A percentile compares a stretch with the other conserved stretches of the same genome.
phyloP scores from a whole-genome alignment of 2,329 filamentous ascomycete genomes.

The Hypoxylon sp. region DNA sequence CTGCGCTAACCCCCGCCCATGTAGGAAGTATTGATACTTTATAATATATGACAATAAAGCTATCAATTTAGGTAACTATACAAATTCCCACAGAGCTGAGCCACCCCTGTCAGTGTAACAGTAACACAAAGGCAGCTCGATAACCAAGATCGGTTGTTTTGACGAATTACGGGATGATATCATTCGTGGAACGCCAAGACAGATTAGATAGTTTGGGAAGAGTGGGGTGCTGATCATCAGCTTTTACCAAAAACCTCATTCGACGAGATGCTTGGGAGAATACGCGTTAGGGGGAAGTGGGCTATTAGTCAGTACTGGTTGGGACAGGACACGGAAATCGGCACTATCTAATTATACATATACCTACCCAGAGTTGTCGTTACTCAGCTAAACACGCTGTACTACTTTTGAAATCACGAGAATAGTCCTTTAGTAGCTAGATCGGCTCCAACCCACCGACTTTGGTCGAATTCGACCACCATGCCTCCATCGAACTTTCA shows the following conservation, averaged over 20 bases:
- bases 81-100: constrained; percentile 15
- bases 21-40: constrained; percentile 30
- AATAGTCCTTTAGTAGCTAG: not conserved
- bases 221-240: constrained; percentile 26
- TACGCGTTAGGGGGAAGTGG: not conserved
- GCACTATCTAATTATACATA: not conserved
- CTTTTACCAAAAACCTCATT: constrained; percentile 18
- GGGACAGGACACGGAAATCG: constrained; percentile 2
- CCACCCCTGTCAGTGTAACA: constrained; percentile 36
- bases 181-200: constrained; percentile 40
- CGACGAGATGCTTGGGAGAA: not conserved
- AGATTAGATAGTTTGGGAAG: constrained; percentile 13
- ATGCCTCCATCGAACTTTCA: constrained; percentile 38
- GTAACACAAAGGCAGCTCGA: constrained; percentile 31
- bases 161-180: constrained; percentile 42
- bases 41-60: not conserved
- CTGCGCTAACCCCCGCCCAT: constrained; percentile 26
- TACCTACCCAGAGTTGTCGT: not conserved
- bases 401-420: constrained; percentile 22
- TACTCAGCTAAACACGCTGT: constrained; percentile 25
- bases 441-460: constrained; percentile 10
- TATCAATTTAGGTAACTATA: constrained; percentile 4
- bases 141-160: constrained; percentile 41
- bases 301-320: constrained; percentile 1
- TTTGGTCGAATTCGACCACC: constrained; percentile 27